Evolutionary conservation across 2,329 filamentous ascomycete species (phyloP).

Genomic region (Ilyonectria mors-panacis): DNA sequence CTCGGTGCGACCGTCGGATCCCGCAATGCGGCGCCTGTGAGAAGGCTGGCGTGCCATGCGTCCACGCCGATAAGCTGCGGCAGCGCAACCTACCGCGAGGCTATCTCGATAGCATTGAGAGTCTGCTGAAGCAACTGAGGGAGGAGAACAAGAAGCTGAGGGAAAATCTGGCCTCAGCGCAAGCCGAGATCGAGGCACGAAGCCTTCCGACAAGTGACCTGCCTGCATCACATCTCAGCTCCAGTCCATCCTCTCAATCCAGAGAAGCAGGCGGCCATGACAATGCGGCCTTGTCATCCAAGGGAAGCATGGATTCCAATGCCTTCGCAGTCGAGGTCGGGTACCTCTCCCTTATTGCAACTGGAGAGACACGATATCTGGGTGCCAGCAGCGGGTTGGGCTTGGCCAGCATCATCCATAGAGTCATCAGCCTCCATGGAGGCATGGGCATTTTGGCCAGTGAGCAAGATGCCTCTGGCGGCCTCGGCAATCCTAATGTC

Average conservation of each 20-base stretch:
- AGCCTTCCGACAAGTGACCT: not conserved
- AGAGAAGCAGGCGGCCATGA: not conserved
- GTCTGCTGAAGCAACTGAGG: conserved; percentile 4
- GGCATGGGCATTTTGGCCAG: not conserved
- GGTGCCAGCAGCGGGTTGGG: conserved; percentile 27
- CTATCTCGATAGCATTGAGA: conserved; percentile 25
- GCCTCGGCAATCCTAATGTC: not conserved
- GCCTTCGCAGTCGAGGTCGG: conserved; percentile 25
- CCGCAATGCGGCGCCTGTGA: conserved; percentile 27
- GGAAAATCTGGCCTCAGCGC: conserved; percentile 7
- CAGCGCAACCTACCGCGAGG: conserved; percentile 24
- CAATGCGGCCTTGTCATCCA: not conserved
- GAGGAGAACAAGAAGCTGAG: conserved; percentile 22
- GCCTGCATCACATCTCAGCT: not conserved
- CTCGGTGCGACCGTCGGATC: conserved; percentile 28
- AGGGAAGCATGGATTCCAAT: conserved; percentile 8
- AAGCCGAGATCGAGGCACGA: conserved; percentile 4
- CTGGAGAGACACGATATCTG: conserved; percentile 25
- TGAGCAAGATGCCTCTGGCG: not conserved
- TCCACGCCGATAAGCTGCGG: conserved; percentile 29
- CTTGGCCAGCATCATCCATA: conserved; percentile 22
- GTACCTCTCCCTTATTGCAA: conserved; percentile 23
- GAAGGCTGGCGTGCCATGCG: conserved; percentile 19
- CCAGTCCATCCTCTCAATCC: not conserved
- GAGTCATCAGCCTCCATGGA: not conserved